Conservation (phyloP, 2,329 filamentous ascomycete genomes). For the Phialemonium atrogriseum region DNA sequence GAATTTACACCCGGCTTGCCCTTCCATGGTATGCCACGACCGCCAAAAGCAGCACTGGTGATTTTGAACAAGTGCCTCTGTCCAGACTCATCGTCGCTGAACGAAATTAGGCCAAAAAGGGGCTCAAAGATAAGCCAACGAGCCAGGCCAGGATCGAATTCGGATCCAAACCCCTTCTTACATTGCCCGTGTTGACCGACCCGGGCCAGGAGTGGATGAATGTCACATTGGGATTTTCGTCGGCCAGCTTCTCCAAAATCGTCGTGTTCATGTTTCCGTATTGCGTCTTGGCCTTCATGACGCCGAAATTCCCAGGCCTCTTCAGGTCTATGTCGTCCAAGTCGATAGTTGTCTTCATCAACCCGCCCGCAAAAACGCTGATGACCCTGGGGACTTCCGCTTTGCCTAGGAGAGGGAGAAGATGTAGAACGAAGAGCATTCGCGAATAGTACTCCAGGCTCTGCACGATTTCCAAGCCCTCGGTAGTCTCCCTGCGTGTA, state of each 20-base stretch:
- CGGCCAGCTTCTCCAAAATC: conserved; percentile 22
- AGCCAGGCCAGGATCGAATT: not conserved
- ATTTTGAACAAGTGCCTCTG: conserved; percentile 4
- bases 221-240: conserved; percentile 19
- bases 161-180: conserved; percentile 5
- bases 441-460: conserved; percentile 33
- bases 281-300: conserved; percentile 21
- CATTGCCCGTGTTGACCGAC: conserved; percentile 26
- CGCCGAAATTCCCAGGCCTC: conserved; percentile 20
- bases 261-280: conserved; percentile 21
- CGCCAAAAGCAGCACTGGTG: conserved; percentile 6
- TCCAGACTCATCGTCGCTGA: conserved; percentile 2
- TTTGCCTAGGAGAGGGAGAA: conserved; percentile 29
- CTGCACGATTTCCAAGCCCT: conserved; percentile 33
- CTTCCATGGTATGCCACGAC: conserved; percentile 2
- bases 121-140: conserved; percentile 4
- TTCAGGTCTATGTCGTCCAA: conserved; percentile 26
- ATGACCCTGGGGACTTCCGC: conserved; percentile 23
- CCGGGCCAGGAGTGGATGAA: conserved; percentile 29
- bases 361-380: conserved; percentile 23
- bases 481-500: conserved; percentile 24
- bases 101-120: not conserved
- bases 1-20: conserved; percentile 4
- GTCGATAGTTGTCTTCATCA: conserved; percentile 18
- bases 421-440: conserved; percentile 28